Percentiles rank a stretch among this genome's conserved stretches.
Conservation (phyloP, 345 rosid species). For the Excoecaria agallocha region DNA sequence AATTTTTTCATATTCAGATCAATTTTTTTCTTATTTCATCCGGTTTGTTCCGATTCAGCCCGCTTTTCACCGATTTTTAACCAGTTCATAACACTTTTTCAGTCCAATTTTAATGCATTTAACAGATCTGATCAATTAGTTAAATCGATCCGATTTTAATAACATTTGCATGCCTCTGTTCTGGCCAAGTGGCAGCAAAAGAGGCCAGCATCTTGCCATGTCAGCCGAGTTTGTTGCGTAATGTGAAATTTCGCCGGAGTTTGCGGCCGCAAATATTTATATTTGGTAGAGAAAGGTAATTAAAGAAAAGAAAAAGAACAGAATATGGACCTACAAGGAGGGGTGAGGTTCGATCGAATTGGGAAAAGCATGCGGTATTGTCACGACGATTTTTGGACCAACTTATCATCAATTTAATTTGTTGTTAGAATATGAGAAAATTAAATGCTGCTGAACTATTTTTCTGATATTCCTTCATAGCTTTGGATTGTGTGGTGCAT, state of each 20-base stretch:
- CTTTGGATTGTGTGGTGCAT: conserved; percentile 1
- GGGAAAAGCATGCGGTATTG: conserved; percentile 49
- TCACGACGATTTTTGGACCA: conserved; percentile 15
- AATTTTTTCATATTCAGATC: no score
- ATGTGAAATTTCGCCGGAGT: conserved; percentile 34
- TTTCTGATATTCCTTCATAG: neutral
- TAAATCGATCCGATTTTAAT: conserved; percentile 33
- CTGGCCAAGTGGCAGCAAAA: no score
- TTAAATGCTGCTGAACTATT: neutral
- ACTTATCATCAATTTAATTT: conserved; percentile 11
- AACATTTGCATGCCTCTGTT: neutral
- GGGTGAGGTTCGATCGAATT: conserved; percentile 39
- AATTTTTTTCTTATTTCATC: no score
- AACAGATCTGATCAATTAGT: no score
- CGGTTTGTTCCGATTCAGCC: no score
- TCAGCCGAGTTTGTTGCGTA: conserved; percentile 14
- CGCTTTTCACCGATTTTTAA: no score
- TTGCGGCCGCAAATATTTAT: conserved; percentile 28
- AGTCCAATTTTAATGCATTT: no score
- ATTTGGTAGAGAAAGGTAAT: neutral
- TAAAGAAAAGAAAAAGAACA: neutral
- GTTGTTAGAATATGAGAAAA: neutral
- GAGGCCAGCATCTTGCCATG: conserved; percentile 15
- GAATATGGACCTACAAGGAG: no score
- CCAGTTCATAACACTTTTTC: no score